Percentiles rank a stretch among this genome's conserved stretches.
phyloP scores from a whole-genome alignment of 2,329 filamentous ascomycete species.

The Sarocladium strictum region DNA sequence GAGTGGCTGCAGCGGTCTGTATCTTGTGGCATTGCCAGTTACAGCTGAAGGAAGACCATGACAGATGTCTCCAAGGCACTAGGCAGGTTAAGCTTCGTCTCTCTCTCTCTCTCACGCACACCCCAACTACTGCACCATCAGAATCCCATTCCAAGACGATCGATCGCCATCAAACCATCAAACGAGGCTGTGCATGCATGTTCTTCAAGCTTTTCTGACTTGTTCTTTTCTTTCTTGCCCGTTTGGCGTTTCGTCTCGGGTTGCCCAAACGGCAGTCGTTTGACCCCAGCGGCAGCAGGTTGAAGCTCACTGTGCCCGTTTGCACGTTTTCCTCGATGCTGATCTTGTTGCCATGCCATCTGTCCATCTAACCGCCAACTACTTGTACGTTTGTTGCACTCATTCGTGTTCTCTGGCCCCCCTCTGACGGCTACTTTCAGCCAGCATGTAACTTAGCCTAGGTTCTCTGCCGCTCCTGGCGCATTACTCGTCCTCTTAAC shows the following conservation, averaged over 20 bases:
- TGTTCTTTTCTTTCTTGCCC: neutral
- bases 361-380: no score
- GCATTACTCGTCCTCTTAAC: neutral
- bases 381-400: no score
- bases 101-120: no score
- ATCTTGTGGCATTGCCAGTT: neutral
- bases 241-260: conserved; percentile 4
- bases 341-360: no score
- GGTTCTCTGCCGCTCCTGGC: no score
- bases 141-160: neutral
- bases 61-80: neutral
- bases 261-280: neutral
- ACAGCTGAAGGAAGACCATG: neutral
- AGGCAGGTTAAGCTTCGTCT: neutral
- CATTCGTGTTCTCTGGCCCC: neutral
- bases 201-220: no score
- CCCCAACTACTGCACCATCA: neutral
- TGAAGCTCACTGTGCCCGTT: no score
- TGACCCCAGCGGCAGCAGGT: neutral
- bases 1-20: neutral
- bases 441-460: neutral
- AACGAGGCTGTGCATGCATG: neutral
- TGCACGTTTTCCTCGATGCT: no score
- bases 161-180: neutral
- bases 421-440: no score